phyloP scores from a whole-genome alignment of 352 stramenopile species.

The Halophytophthora polymorphica region DNA sequence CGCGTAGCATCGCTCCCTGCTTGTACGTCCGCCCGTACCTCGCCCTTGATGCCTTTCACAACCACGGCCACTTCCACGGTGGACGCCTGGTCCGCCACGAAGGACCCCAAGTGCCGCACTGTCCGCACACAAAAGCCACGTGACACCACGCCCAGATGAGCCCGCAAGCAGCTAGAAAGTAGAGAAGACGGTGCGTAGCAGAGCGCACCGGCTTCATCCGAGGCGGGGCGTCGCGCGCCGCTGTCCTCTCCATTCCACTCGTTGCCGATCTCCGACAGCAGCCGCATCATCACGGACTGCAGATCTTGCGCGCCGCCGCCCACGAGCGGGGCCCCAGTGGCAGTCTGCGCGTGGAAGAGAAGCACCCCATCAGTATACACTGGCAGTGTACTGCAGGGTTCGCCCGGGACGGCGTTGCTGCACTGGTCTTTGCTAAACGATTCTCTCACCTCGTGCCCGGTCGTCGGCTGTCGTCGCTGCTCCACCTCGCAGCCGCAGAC shows the following conservation, averaged over 20 bases:
- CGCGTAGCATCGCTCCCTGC: neutral
- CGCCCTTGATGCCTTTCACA: constrained; percentile 70
- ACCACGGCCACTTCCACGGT: constrained; percentile 67
- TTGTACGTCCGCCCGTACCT: constrained; percentile 25
- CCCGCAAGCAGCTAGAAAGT: neutral
- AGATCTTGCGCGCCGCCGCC: constrained; percentile 30
- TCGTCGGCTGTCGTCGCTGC: constrained; percentile 5
- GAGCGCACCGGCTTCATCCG: constrained; percentile 42
- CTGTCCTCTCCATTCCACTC: constrained; percentile 30
- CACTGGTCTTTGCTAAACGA: no score
- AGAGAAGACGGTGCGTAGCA: neutral
- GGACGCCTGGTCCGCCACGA: constrained; percentile 62
- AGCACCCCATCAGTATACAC: neutral
- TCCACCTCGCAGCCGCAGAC: constrained; percentile 62
- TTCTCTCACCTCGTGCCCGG: constrained; percentile 12
- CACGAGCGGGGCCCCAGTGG: neutral
- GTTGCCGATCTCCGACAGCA: constrained; percentile 29
- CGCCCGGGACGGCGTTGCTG: no score
- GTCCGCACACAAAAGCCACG: neutral
- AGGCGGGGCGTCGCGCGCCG: constrained; percentile 37
- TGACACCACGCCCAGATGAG: constrained; percentile 7
- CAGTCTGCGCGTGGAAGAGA: constrained; percentile 5
- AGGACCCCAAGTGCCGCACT: constrained; percentile 63
- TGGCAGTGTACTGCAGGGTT: no score
- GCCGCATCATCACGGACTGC: constrained; percentile 38